Evolutionary conservation across 2,329 filamentous ascomycete species (phyloP), one percentile per base, ranked within the genome.

Genomic region (Plenodomus biglobosus): DNA sequence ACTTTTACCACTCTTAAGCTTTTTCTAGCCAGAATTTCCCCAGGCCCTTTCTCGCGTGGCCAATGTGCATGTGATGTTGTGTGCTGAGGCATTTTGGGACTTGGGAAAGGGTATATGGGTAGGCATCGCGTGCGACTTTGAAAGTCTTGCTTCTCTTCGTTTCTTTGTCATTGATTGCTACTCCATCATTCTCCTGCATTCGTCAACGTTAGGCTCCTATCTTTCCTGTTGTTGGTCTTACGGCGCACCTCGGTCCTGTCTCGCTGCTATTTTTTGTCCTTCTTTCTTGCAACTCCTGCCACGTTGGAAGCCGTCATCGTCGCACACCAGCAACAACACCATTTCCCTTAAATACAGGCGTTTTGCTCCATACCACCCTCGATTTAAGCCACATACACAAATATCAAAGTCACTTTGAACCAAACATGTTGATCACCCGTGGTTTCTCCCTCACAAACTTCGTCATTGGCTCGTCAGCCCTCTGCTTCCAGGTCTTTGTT

Each of bases 401-500:
- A n/a, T n/a, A 24, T 24, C 22, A 24, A 24, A 24, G 22, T 10
- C 22, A 32, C 3, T 32, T 15, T 15, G 3, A 30, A 21, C n/a
- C 35, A 19, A 50, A 17, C 1, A 77, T 79, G 74, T 49, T 76
- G 18, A 71, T 80, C 48, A 77, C 78, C 0, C 77, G 78, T 50
- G 68, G 73, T 17, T 75, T 86, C 53, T 85, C 83, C 10, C 57
- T 85, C 52, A 84, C 82, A 52, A 86, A 88, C 73, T 87, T 88
- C 63, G 64, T 79, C 54, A 82, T 88, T 51, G 85, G 84, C 44
- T 79, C 78, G 22, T 85, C 83, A 3, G 85, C 85, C 0, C 76
- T 88, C 27, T 76, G 75, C 30, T 88, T 88, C 68, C 85, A 87
- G 70, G 82, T 87, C 41, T 84, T 83, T 58, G 85, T 88, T 34